Percentiles rank a stretch among this genome's conserved stretches.
phyloP scores from a whole-genome alignment of 768 basidiomycete species.

The Leccinum imitatum region DNA sequence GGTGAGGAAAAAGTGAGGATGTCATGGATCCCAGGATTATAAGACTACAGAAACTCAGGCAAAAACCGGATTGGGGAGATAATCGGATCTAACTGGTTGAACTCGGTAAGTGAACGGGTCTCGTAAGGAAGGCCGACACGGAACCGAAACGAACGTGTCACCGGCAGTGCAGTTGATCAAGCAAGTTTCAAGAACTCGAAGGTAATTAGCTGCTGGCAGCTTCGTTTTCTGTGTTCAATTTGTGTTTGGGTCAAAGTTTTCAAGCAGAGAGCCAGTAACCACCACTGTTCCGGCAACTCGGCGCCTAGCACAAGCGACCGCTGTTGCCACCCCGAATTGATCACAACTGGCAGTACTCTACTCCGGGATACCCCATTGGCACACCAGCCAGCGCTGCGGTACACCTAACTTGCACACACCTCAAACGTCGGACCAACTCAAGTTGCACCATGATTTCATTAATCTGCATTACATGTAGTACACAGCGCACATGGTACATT shows the following conservation, averaged over 20 bases:
- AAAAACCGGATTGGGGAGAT: conserved; percentile 31
- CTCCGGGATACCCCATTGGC: conserved; percentile 17
- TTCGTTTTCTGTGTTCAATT: background rate
- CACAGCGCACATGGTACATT: conserved; percentile 16
- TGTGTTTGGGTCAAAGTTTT: background rate
- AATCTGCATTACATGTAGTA: conserved; percentile 24
- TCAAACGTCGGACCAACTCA: conserved; percentile 5
- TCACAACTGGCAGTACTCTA: background rate
- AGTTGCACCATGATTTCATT: conserved; percentile 16
- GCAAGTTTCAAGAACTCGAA: background rate
- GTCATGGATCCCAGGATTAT: conserved; percentile 29
- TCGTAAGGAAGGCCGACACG: background rate
- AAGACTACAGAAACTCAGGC: conserved; percentile 24
- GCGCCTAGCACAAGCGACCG: conserved; percentile 5
- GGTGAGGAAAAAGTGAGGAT: conserved; percentile 26
- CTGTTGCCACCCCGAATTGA: no score
- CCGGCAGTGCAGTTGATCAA: background rate
- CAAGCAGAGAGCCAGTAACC: background rate
- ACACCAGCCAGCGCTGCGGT: background rate
- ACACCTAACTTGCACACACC: background rate
- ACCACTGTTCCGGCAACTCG: background rate
- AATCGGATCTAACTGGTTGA: conserved; percentile 31
- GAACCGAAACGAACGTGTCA: background rate
- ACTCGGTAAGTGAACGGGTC: background rate
- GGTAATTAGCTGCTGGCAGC: background rate